Evolutionary conservation across 805 yeast species (phyloP).

Genomic region (Blastobotrys parvus): DNA sequence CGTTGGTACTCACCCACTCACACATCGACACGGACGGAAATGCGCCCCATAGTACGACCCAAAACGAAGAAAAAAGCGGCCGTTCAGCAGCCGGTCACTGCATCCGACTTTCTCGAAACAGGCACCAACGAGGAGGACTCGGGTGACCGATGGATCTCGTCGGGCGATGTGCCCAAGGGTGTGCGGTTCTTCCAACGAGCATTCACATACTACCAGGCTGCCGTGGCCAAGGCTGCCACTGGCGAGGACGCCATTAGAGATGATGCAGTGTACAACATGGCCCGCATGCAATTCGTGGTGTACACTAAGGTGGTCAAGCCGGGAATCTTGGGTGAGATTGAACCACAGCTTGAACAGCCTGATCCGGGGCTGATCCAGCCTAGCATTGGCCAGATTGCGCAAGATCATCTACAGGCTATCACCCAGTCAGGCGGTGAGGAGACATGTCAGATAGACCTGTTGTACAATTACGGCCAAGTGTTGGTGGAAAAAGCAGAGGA

Average conservation of each 20-base stretch:
- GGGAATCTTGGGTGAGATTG: conserved; percentile 8
- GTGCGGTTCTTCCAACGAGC: conserved; percentile 59
- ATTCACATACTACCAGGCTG: conserved; percentile 34
- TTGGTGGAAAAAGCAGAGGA: conserved; percentile 17
- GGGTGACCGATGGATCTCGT: conserved; percentile 67
- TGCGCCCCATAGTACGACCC: too few relatives aligned
- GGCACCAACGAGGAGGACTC: conserved; percentile 60
- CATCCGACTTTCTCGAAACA: conserved; percentile 45
- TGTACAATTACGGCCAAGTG: conserved; percentile 20
- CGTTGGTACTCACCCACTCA: too few relatives aligned
- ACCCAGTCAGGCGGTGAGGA: conserved; percentile 2
- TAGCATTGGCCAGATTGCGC: conserved; percentile 8
- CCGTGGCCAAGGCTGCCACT: conserved; percentile 23
- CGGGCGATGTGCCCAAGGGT: conserved; percentile 52
- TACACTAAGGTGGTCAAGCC: conserved; percentile 40
- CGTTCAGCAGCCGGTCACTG: conserved; percentile 23
- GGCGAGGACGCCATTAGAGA: not conserved
- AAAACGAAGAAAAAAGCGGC: conserved; percentile 8
- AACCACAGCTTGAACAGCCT: conserved; percentile 6
- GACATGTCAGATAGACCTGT: conserved; percentile 8
- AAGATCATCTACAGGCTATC: conserved; percentile 10
- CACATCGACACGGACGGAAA: too few relatives aligned
- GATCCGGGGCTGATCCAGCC: conserved; percentile 4
- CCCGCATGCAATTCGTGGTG: conserved; percentile 51
- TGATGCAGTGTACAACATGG: conserved; percentile 52